Evolutionary conservation across 371 early-diverging fungal genomes (phyloP), one percentile per base, ranked within the genome.

Genomic region (Actinomortierella ambigua): DNA sequence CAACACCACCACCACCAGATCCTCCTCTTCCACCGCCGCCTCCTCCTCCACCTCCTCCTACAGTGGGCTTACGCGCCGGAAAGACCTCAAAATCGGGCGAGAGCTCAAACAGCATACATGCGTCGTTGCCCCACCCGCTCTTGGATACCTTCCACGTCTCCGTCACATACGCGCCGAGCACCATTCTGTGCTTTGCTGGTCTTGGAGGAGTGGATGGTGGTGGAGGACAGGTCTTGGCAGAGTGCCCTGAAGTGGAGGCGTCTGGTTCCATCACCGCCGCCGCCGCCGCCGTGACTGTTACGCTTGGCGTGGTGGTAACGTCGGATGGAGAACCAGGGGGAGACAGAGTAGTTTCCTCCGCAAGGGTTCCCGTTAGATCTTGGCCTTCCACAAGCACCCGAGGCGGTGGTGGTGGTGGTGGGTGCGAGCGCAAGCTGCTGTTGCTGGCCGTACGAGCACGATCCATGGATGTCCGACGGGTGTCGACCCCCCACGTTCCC

Each of bases 141-240:
- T 77, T 81, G 9, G 82, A 81, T 5, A 79, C 77, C 51, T 81
- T 81, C 88, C 88, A 88, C n/a, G 80, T 65, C 46, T 88, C 84
- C 3, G 81, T 51, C 20, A 87, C 70, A 59, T 81, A 85, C 0
- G 82, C 85, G 0, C 84, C 87, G 1, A 85, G 39, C 0, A 83
- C 20, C 54, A 81, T 52, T 6, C 62, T 67, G 41, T 77, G 63
- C 26, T 50, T 61, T 28, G 18, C 49, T 22, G 41, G 54, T 34
- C 11, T 34, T 34, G 34, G 34, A 34, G 34, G n/a, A n/a, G n/a
- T n/a, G n/a, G n/a, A 22, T 6, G 34, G 23, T 34, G 20, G 24
- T 3, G 50, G 18, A 20, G 22, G 29, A n/a, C n/a, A 50, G 24
- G 59, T 34, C 17, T 48, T 29, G 13, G 53, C 3, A 14, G 39